Evolutionary conservation across 768 basidiomycete species (phyloP).

Genomic region (Cantharellus anzutake): DNA sequence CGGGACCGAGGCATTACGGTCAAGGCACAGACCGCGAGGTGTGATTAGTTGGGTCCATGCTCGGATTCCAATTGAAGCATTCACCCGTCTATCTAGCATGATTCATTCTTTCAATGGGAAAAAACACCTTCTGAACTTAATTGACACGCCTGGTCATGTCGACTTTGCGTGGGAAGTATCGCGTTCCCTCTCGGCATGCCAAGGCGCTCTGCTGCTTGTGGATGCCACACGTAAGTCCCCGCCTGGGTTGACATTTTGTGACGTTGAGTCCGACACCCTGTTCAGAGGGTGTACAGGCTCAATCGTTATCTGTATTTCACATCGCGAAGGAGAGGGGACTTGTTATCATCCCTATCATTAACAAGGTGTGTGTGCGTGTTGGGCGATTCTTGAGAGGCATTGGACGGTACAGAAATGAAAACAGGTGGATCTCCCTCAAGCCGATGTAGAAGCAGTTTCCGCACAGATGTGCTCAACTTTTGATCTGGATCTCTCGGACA

Average conservation of each 20-base stretch:
- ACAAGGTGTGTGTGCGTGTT: slow-evolving; percentile 40
- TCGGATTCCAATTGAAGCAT: neutral
- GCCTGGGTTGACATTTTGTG: neutral
- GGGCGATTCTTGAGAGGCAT: neutral
- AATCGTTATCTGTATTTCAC: slow-evolving; percentile 89
- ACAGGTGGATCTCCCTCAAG: slow-evolving; percentile 87
- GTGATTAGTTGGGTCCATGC: neutral
- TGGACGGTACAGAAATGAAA: too few species aligned
- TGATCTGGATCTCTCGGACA: slow-evolving; percentile 52
- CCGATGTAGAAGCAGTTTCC: slow-evolving; percentile 62
- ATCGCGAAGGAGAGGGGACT: slow-evolving; percentile 65
- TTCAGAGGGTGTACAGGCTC: slow-evolving; percentile 79
- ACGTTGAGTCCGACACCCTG: neutral
- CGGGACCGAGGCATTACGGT: slow-evolving; percentile 97
- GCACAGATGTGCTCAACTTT: slow-evolving; percentile 70
- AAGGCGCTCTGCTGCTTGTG: slow-evolving; percentile 71
- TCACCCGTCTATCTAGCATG: slow-evolving; percentile 36
- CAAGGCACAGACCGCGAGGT: slow-evolving; percentile 92
- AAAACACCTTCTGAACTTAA: slow-evolving; percentile 69
- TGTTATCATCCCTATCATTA: slow-evolving; percentile 76
- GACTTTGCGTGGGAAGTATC: slow-evolving; percentile 98
- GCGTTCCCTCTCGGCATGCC: slow-evolving; percentile 77
- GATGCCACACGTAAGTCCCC: slow-evolving; percentile 57
- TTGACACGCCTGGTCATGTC: slow-evolving; percentile 97
- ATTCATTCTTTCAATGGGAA: slow-evolving; percentile 37